Evolutionary conservation across 2,329 filamentous ascomycete genomes (phyloP).

Genomic region (Colletotrichum horii): DNA sequence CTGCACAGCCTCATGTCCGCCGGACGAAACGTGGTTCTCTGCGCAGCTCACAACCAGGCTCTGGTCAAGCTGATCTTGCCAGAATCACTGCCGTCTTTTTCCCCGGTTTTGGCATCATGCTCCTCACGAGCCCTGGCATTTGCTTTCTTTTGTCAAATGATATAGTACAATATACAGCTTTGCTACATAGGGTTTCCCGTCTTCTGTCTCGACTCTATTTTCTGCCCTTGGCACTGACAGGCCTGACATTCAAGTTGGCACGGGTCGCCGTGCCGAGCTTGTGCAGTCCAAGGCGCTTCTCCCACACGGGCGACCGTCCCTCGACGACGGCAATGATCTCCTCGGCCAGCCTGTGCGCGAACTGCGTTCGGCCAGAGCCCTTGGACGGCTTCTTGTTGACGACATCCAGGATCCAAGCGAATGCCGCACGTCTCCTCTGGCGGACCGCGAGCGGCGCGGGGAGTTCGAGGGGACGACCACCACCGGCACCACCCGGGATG

Average conservation of each 20-base stretch:
- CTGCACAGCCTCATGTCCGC: not conserved
- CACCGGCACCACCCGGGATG: constrained; percentile 80
- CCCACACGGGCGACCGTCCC: constrained; percentile 85
- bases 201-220: not conserved
- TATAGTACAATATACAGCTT: constrained; percentile 24
- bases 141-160: not conserved
- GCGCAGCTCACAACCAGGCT: not conserved
- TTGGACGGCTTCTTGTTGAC: constrained; percentile 78
- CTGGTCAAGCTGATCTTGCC: not conserved
- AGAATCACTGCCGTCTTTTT: not conserved
- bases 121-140: constrained; percentile 9
- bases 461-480: constrained; percentile 82
- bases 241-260: constrained; percentile 67
- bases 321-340: constrained; percentile 89
- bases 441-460: constrained; percentile 78
- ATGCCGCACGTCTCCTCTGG: constrained; percentile 78
- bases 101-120: not conserved
- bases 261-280: constrained; percentile 80
- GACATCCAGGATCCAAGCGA: constrained; percentile 89
- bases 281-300: constrained; percentile 77
- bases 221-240: constrained; percentile 30
- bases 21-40: not conserved
- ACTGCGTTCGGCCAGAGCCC: constrained; percentile 73
- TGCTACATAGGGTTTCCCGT: constrained; percentile 1
- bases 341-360: constrained; percentile 80